Evolutionary conservation across 2,329 filamentous ascomycete species (phyloP).

Genomic region (Sarocladium kiliense): DNA sequence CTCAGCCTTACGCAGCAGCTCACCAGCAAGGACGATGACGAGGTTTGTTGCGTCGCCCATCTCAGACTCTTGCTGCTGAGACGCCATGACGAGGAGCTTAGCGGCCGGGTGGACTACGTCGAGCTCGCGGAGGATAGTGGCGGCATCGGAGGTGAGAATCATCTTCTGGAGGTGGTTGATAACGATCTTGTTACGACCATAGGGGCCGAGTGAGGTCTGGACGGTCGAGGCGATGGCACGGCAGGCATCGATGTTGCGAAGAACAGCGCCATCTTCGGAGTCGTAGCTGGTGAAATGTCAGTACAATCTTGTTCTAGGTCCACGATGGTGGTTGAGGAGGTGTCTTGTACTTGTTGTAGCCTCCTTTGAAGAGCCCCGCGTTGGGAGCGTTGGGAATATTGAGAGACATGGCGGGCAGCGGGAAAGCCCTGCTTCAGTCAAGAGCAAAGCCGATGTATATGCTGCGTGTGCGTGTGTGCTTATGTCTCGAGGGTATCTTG

Average conservation of each 20-base stretch:
- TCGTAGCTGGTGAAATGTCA: constrained; percentile 62
- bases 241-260: constrained; percentile 98
- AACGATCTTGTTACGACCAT: constrained; percentile 98
- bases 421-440: constrained; percentile 9
- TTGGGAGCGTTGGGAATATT: constrained; percentile 94
- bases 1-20: constrained; percentile 94
- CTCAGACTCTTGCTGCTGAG: constrained; percentile 97
- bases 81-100: constrained; percentile 97
- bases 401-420: constrained; percentile 68
- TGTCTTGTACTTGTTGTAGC: constrained; percentile 81
- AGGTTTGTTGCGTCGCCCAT: constrained; percentile 98
- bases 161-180: constrained; percentile 99
- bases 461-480: background rate
- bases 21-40: constrained; percentile 91
- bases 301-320: background rate
- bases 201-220: constrained; percentile 92
- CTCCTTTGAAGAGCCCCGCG: constrained; percentile 87
- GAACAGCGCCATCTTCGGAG: constrained; percentile 95
- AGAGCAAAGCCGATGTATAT: background rate
- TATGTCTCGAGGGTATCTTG: background rate
- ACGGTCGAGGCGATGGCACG: constrained; percentile 93
- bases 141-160: constrained; percentile 96
- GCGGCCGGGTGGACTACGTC: constrained; percentile 98
- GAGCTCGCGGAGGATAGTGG: constrained; percentile 93
- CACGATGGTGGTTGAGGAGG: constrained; percentile 13